Evolutionary conservation across 1,139 yeast species (phyloP).

Genomic region (Keqinozyma sinolaborantium): DNA sequence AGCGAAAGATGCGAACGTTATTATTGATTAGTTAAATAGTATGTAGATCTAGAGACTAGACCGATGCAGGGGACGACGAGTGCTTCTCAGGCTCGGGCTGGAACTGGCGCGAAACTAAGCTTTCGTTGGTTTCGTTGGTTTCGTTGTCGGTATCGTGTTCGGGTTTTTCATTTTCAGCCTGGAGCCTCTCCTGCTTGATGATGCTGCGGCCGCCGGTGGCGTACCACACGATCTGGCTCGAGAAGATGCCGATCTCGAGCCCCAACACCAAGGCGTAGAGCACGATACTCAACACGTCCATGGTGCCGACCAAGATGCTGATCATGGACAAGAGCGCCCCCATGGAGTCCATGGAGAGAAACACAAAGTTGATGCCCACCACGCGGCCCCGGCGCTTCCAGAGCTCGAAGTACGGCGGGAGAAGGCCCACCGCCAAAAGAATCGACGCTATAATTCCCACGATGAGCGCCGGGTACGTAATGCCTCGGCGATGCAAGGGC

Average conservation of each 20-base stretch:
- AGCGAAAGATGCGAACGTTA: too few relatives aligned
- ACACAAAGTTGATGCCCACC: constrained; percentile 83
- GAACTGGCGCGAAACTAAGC: too few relatives aligned
- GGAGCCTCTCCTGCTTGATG: constrained; percentile 19
- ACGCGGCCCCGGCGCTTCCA: constrained; percentile 79
- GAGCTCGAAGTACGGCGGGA: constrained; percentile 88
- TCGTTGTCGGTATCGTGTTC: too few relatives aligned
- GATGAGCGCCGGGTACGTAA: constrained; percentile 72
- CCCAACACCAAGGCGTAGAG: constrained; percentile 69
- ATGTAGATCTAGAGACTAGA: too few relatives aligned
- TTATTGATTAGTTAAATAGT: too few relatives aligned
- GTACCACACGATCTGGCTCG: constrained; percentile 71
- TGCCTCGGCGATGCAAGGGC: constrained; percentile 57
- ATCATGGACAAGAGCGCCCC: constrained; percentile 81
- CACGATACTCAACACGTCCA: constrained; percentile 77
- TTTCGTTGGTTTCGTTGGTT: too few relatives aligned
- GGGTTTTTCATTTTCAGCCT: not conserved
- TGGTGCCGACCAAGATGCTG: constrained; percentile 54
- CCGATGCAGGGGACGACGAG: too few relatives aligned
- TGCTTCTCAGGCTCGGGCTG: too few relatives aligned
- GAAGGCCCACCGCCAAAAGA: constrained; percentile 67
- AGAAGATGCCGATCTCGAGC: constrained; percentile 74
- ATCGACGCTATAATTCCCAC: constrained; percentile 80
- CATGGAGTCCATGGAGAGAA: constrained; percentile 67
- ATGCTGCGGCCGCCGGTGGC: constrained; percentile 38